phyloP scores from a whole-genome alignment of 1,139 yeast species.

The Geotrichum cucujoidarum region DNA sequence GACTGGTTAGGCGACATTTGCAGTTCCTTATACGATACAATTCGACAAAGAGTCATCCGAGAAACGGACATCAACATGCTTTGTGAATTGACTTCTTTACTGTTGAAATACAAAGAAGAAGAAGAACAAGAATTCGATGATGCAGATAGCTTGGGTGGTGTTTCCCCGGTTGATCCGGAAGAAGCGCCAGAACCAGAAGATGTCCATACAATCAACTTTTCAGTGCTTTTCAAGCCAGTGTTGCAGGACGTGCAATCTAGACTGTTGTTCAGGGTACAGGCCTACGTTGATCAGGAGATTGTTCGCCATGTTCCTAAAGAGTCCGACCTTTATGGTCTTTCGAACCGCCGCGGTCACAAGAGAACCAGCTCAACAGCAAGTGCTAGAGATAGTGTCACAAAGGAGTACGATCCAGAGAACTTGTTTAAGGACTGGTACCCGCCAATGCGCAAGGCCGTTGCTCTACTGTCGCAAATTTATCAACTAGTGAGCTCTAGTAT shows the following conservation, averaged over 20 bases:
- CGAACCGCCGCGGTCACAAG: constrained; percentile 40
- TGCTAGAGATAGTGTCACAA: not conserved
- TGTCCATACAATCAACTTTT: constrained; percentile 42
- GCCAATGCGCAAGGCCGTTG: constrained; percentile 67
- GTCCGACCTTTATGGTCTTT: constrained; percentile 55
- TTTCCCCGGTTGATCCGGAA: constrained; percentile 5
- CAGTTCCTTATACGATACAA: constrained; percentile 70
- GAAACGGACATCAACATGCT: constrained; percentile 62
- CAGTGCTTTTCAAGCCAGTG: constrained; percentile 63
- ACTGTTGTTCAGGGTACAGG: constrained; percentile 71
- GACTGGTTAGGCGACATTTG: constrained; percentile 58
- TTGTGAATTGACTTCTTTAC: constrained; percentile 69
- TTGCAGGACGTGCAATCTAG: constrained; percentile 74
- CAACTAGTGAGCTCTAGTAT: constrained; percentile 68
- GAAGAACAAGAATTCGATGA: constrained; percentile 33
- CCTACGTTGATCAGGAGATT: constrained; percentile 63
- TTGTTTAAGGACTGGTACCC: constrained; percentile 57
- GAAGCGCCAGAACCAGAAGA: constrained; percentile 18
- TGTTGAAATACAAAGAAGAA: constrained; percentile 66
- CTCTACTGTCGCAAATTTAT: constrained; percentile 70
- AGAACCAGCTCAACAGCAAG: constrained; percentile 8
- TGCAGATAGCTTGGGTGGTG: not conserved
- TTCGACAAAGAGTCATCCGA: constrained; percentile 60
- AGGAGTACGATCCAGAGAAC: constrained; percentile 29
- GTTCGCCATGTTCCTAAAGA: constrained; percentile 61